phyloP scores from a whole-genome alignment of 1,284 basidiomycete species.

The Albatrellus sp. region DNA sequence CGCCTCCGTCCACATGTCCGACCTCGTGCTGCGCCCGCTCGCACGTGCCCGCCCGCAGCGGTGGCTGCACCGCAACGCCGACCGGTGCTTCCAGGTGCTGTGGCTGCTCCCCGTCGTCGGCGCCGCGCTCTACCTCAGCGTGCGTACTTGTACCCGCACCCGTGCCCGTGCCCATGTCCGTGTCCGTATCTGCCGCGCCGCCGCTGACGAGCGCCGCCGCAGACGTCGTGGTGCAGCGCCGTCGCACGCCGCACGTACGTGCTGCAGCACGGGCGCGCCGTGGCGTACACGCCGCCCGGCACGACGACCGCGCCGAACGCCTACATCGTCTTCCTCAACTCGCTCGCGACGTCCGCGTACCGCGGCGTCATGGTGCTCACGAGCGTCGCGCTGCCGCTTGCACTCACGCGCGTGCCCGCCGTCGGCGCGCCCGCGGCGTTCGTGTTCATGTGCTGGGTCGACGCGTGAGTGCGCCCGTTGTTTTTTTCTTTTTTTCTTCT shows the following conservation, averaged over 20 bases:
- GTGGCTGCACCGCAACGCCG: constrained; percentile 60
- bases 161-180: background rate
- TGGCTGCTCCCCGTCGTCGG: constrained; percentile 69
- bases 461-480: constrained; percentile 47
- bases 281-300: constrained; percentile 27
- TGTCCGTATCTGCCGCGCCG: background rate
- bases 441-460: constrained; percentile 70
- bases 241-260: constrained; percentile 62
- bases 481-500: constrained; percentile 2
- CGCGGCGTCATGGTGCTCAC: constrained; percentile 69
- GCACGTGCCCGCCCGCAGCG: constrained; percentile 40
- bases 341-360: constrained; percentile 67
- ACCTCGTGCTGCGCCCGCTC: constrained; percentile 59
- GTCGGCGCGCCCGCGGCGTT: constrained; percentile 50
- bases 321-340: constrained; percentile 59
- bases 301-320: constrained; percentile 32
- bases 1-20: constrained; percentile 59
- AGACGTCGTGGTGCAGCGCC: constrained; percentile 64
- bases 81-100: constrained; percentile 61
- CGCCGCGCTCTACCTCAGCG: constrained; percentile 64
- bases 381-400: constrained; percentile 57
- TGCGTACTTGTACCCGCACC: constrained; percentile 23
- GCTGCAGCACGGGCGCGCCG: constrained; percentile 44
- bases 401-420: constrained; percentile 48
- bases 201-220: constrained; percentile 4